Base-by-base conservation (phyloP, 1,284 basidiomycete species). In the Moesziomyces antarcticus region DNA sequence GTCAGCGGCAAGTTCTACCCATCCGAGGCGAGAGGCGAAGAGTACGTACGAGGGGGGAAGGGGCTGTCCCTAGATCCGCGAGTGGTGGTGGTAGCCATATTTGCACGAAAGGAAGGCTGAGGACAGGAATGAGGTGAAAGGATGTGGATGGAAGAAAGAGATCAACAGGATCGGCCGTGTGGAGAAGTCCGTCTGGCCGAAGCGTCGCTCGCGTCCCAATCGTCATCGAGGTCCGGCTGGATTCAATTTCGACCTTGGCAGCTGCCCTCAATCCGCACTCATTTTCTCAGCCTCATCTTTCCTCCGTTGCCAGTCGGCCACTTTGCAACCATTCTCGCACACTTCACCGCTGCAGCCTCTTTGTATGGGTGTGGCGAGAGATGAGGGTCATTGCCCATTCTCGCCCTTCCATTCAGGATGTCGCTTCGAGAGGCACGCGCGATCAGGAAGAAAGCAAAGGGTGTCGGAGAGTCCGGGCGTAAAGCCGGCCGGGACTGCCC, bases 1-100 rank as follows among this genome's bases (percentile, higher is more conserved):
- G 46, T 61, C 50, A 61, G 58, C 44, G 37, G 56, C 11, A 45
- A 33, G 37, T 48, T 25, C 22, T 16, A 43, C 10, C 2, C 13
- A 8, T 6, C 30, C 30, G 30, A 13, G 30, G 11, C 30, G 30
- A 33, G 8, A 33, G 30, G 30, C 30, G 11, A 4, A 13, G 10
- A 33, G 20, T 37, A 63, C 67, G 13, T 67, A 72, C 64, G 58
- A 60, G 70, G 64, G 56, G 70, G 70, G 60, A 56, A 73, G 21
- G 70, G 70, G 54, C 70, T 73, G 50, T 73, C 70, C 64, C 70
- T 67, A 16, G 70, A 63, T 30, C 70, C 70, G 48, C 62, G 70
- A n/a, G 70, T 73, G n/a, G 70, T 64, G 30, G 70, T 67, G 21
- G 70, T 73, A 33, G 70, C 70, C 70, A 73, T 73, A 4, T 62